phyloP scores from a whole-genome alignment of 768 basidiomycete genomes.

The Termitomyces sp. region DNA sequence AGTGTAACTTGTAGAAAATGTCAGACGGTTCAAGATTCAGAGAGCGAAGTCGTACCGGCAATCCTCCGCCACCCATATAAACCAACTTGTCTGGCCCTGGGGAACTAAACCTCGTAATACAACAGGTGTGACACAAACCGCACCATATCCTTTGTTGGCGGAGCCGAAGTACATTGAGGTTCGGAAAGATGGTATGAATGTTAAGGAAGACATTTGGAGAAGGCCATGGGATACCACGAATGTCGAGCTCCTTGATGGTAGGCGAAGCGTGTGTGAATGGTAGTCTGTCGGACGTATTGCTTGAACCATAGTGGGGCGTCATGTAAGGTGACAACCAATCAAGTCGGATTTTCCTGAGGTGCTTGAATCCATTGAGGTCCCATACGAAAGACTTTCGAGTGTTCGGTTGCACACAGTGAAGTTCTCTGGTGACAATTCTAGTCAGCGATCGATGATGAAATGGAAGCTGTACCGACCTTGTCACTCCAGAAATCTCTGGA shows the following conservation, averaged over 20 bases:
- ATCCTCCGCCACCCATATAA: constrained; percentile 26
- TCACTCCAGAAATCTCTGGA: constrained; percentile 15
- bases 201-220: constrained; percentile 22
- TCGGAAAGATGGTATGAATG: constrained; percentile 15
- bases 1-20: constrained; percentile 22
- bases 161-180: constrained; percentile 20
- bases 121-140: constrained; percentile 28
- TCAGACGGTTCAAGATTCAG: not conserved
- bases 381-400: constrained; percentile 13
- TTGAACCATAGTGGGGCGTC: constrained; percentile 11
- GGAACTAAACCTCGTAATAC: constrained; percentile 17
- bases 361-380: constrained; percentile 19
- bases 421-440: constrained; percentile 15
- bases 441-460: not conserved
- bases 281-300: constrained; percentile 11
- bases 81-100: constrained; percentile 19
- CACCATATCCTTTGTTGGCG: constrained; percentile 26
- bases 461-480: constrained; percentile 12
- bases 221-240: constrained; percentile 25
- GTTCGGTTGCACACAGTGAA: constrained; percentile 24
- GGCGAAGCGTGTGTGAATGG: constrained; percentile 21
- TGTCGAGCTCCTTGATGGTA: constrained; percentile 21
- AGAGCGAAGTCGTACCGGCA: constrained; percentile 23
- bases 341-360: constrained; percentile 18
- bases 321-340: constrained; percentile 21